Evolutionary conservation across 2,329 filamentous ascomycete species (phyloP).

Genomic region (Phaeophleospora eucalypticola): DNA sequence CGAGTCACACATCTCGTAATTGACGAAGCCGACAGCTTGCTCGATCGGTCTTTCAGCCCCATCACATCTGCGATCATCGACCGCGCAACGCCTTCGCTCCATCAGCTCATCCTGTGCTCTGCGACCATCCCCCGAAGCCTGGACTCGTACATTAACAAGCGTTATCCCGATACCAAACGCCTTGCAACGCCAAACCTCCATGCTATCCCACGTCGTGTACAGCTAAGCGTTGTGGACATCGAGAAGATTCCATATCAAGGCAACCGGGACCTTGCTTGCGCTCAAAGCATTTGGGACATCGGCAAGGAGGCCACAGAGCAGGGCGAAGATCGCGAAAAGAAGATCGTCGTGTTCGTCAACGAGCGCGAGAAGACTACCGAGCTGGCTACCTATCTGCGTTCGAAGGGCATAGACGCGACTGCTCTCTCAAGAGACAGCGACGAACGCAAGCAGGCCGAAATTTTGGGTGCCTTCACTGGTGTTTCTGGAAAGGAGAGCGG

Average conservation of each 20-base stretch:
- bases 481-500: slow-evolving; percentile 2
- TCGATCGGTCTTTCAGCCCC: slow-evolving; percentile 87
- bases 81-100: slow-evolving; percentile 71
- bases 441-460: slow-evolving; percentile 71
- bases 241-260: slow-evolving; percentile 89
- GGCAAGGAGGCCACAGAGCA: slow-evolving; percentile 66
- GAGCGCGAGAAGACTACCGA: slow-evolving; percentile 85
- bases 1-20: slow-evolving; percentile 83
- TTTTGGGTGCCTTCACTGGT: slow-evolving; percentile 70
- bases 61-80: slow-evolving; percentile 80
- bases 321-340: slow-evolving; percentile 63
- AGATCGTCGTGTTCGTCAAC: slow-evolving; percentile 93
- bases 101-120: slow-evolving; percentile 87
- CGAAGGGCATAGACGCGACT: slow-evolving; percentile 83
- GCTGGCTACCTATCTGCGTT: slow-evolving; percentile 70
- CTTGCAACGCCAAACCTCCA: slow-evolving; percentile 95
- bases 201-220: slow-evolving; percentile 89
- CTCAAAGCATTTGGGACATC: slow-evolving; percentile 90
- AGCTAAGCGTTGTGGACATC: slow-evolving; percentile 88
- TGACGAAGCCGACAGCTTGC: slow-evolving; percentile 92
- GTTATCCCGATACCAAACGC: slow-evolving; percentile 77
- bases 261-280: slow-evolving; percentile 89
- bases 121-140: slow-evolving; percentile 90
- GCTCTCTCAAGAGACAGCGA: slow-evolving; percentile 81
- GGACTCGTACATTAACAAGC: slow-evolving; percentile 75